Percentiles rank a stretch among this genome's conserved stretches.
phyloP scores from a whole-genome alignment of 257 asterid genomes.

The Solanum clarkiae region DNA sequence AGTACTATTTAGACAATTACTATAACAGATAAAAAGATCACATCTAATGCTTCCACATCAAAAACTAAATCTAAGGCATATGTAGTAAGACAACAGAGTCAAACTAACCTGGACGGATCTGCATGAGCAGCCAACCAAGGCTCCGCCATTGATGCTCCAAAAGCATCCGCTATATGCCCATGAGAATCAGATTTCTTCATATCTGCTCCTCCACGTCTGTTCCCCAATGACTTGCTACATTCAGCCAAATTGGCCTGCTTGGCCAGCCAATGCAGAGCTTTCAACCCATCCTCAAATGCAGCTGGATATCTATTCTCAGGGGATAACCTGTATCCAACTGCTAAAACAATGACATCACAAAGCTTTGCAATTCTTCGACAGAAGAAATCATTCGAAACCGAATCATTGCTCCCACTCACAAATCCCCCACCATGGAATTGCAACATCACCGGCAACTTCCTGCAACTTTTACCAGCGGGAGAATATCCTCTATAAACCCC shows the following conservation, averaged over 20 bases:
- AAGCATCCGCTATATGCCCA: conserved; percentile 62
- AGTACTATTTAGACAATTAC: not conserved
- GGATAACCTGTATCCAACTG: conserved; percentile 82
- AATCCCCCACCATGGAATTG: conserved; percentile 97
- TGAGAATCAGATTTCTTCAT: conserved; percentile 45
- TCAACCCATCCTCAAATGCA: conserved; percentile 85
- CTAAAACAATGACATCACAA: conserved; percentile 83
- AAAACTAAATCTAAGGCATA: conserved; percentile 1
- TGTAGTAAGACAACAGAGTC: not conserved
- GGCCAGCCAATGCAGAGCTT: conserved; percentile 83
- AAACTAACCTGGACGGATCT: conserved; percentile 80
- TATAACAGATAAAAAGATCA: not conserved
- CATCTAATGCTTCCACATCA: not conserved
- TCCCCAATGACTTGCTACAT: conserved; percentile 59
- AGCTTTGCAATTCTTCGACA: conserved; percentile 70
- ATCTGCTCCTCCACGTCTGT: conserved; percentile 29
- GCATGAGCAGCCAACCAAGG: conserved; percentile 99
- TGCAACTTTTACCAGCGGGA: conserved; percentile 32
- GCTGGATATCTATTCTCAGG: conserved; percentile 85
- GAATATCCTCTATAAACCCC: conserved; percentile 67
- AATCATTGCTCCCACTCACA: conserved; percentile 77
- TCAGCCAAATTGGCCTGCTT: conserved; percentile 89
- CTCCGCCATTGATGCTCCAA: conserved; percentile 88
- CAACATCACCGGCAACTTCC: conserved; percentile 62
- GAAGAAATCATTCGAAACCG: conserved; percentile 67